Percentiles rank a stretch among this genome's conserved stretches.
These are phyloP conservation scores for Phyllostachys edulis DNA, from an alignment of 176 grass and related monocot genomes.

Conservation along the genomic window DNA sequence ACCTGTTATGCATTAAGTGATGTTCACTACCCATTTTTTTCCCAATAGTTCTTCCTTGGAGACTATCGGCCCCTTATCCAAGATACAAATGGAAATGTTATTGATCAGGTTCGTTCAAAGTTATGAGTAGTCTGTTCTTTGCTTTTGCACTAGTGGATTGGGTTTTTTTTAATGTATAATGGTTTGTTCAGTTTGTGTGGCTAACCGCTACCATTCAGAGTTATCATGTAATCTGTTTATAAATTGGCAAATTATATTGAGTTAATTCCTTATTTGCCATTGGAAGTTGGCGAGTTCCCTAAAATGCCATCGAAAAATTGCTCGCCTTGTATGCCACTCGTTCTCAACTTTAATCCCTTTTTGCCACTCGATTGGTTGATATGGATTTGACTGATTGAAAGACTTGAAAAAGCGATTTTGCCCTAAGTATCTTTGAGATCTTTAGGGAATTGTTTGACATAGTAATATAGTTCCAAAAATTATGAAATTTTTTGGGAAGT, in stretches of 20 bases:
- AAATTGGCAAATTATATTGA: not conserved
- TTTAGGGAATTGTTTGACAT: too few species aligned
- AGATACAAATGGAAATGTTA: constrained; percentile 69
- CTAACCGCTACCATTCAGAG: not conserved
- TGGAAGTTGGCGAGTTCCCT: too few species aligned
- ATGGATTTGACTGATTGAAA: too few species aligned
- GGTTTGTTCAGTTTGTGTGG: not conserved
- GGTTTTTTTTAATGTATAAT: not conserved
- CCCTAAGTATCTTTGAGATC: too few species aligned
- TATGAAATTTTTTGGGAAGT: too few species aligned
- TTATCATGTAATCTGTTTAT: constrained; percentile 19
- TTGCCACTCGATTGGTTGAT: too few species aligned
- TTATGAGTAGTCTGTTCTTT: not conserved
- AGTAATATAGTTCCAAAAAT: too few species aligned
- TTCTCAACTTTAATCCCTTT: too few species aligned
- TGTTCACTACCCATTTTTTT: constrained; percentile 5
- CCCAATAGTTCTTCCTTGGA: constrained; percentile 88
- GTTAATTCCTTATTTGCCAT: too few species aligned
- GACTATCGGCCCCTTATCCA: constrained; percentile 91
- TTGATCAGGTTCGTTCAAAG: constrained; percentile 75
- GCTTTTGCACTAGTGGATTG: not conserved
- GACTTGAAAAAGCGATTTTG: too few species aligned
- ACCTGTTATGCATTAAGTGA: constrained; percentile 24
- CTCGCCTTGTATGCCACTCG: too few species aligned
- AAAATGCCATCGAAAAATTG: too few species aligned